Evolutionary conservation across 352 stramenopile species (phyloP).

Genomic region (Peronospora destructor): DNA sequence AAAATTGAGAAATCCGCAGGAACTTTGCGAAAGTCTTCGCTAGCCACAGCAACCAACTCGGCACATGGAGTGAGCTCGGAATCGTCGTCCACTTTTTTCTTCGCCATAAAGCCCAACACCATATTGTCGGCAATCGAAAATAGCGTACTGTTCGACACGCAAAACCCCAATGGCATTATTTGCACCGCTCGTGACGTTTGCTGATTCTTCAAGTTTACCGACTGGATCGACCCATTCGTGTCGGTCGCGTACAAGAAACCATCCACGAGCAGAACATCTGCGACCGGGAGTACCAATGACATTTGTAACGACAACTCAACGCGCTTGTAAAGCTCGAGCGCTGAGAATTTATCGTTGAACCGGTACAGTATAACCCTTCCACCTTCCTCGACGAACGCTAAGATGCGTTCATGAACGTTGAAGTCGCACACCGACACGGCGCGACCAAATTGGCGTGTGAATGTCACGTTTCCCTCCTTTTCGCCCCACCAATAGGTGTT

Average conservation of each 20-base stretch:
- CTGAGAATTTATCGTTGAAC: constrained; percentile 23
- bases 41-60: constrained; percentile 20
- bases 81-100: neutral
- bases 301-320: constrained; percentile 22
- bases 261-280: constrained; percentile 20
- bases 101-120: constrained; percentile 23
- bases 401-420: constrained; percentile 16
- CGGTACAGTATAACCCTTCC: constrained; percentile 25
- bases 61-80: neutral
- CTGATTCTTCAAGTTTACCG: constrained; percentile 38
- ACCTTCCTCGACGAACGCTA: constrained; percentile 23
- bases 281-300: constrained; percentile 19
- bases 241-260: constrained; percentile 34
- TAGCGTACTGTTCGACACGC: constrained; percentile 5
- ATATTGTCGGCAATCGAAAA: constrained; percentile 30
- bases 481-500: neutral
- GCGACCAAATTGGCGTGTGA: constrained; percentile 13
- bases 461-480: constrained; percentile 1
- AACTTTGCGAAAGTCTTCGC: constrained; percentile 36
- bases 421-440: constrained; percentile 18
- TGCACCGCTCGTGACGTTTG: constrained; percentile 33
- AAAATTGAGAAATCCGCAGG: constrained; percentile 15
- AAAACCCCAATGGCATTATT: constrained; percentile 13
- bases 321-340: constrained; percentile 27
- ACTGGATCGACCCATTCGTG: constrained; percentile 25